Base-by-base conservation (phyloP, 225 moss, liverwort and hornwort genomes). In the Polytrichum commune region DNA sequence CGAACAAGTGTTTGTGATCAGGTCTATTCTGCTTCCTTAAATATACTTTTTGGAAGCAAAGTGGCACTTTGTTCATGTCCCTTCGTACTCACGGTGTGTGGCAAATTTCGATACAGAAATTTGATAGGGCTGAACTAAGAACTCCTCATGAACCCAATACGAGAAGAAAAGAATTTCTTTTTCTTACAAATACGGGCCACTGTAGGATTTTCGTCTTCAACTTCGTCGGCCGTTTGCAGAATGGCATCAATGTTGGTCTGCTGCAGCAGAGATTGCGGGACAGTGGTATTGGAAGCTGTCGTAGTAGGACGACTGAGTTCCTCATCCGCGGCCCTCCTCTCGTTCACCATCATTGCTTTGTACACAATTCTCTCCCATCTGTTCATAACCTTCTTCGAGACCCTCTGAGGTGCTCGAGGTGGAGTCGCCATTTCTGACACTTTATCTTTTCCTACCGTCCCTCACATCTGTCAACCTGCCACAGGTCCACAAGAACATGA, bases 151-250 rank as follows among this genome's bases (percentile, higher is more conserved):
- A 46, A 13, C 46, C 46, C 54, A 28, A 80, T 57, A 71, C 32
- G 46, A 35, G 71, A 33, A 54, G 66, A 29, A 4, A 66, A 54
- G 53, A 73, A 70, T 68, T 58, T 63, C 7, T 62, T 73, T 80
- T 32, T 79, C 89, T 33, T 86, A 89, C 89, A 78, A 57, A 89
- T 89, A 73, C 89, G 84, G 63, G 80, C 89, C 24, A 89, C 89
- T 27, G 30, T 66, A 29, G 80, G 64, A 78, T 78, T 29, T 29
- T 8, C 74, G 64, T 77, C 67, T 29, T 78, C 73, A 65, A 89
- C 69, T 46, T 89, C 89, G 74, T 89, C 86, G 58, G 84, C 79
- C 66, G 89, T 82, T 72, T 81, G 84, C 74, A 89, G 77, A 73
- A 89, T 86, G 65, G 82, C 78, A 64, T 89, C 84, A 76, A 89